Percentiles rank a stretch among this genome's conserved stretches.
phyloP scores from a whole-genome alignment of 2,329 filamentous ascomycete species.

The Aureobasidium sp. region DNA sequence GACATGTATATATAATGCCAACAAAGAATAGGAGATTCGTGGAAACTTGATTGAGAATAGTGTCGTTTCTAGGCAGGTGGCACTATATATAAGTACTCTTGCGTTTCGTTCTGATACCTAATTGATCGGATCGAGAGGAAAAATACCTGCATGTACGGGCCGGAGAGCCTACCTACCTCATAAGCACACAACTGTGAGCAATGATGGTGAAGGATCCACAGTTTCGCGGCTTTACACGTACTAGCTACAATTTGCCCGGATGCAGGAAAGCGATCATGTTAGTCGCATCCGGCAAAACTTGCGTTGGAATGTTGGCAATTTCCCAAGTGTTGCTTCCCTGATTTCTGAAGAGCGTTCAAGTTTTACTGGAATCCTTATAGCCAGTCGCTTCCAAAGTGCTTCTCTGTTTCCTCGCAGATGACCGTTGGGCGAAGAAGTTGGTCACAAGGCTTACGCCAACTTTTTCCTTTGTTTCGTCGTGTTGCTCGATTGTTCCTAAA shows the following conservation, averaged over 20 bases:
- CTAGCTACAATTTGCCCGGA: not conserved
- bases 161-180: not conserved
- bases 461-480: not conserved
- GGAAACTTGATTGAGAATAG: not conserved
- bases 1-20: not conserved
- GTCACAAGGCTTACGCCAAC: not conserved
- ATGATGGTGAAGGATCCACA: slow-evolving; percentile 3
- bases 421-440: not conserved
- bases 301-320: not conserved
- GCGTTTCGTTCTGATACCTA: not conserved
- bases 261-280: not conserved
- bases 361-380: not conserved
- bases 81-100: not conserved
- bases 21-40: not conserved
- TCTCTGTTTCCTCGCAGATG: not conserved
- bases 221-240: not conserved
- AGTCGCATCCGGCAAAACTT: slow-evolving; percentile 4
- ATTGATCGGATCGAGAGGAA: not conserved
- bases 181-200: not conserved
- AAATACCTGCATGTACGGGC: not conserved
- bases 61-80: not conserved
- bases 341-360: not conserved
- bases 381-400: not conserved
- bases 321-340: not conserved
- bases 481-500: not conserved